Evolutionary conservation across 345 rosid species (phyloP).

Genomic region (Fremontodendron californicum): DNA sequence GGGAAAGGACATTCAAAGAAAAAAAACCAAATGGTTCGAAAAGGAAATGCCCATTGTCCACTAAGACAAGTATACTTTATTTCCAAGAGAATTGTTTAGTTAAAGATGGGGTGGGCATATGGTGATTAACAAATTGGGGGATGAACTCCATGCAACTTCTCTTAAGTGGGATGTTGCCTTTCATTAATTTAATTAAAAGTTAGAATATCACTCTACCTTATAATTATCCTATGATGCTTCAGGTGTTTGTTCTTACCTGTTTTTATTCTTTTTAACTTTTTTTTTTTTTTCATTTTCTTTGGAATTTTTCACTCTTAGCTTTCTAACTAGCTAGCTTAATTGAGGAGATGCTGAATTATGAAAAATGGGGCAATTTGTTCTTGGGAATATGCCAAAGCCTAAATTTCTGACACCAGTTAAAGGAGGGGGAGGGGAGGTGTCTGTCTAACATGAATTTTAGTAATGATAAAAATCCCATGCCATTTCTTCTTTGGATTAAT

Average conservation of each 20-base stretch:
- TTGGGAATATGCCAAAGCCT: slow-evolving; percentile 37
- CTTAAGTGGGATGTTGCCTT: slow-evolving; percentile 43
- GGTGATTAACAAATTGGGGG: slow-evolving; percentile 48
- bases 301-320: background rate
- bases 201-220: slow-evolving; percentile 21
- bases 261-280: slow-evolving; percentile 31
- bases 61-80: slow-evolving; percentile 47
- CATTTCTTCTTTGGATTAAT: background rate
- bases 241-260: slow-evolving; percentile 32
- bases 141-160: slow-evolving; percentile 64
- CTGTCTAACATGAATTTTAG: background rate
- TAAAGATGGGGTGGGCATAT: slow-evolving; percentile 34
- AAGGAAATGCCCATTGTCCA: slow-evolving; percentile 87
- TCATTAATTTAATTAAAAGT: slow-evolving; percentile 33
- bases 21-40: slow-evolving; percentile 24
- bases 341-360: slow-evolving; percentile 32
- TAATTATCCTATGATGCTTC: slow-evolving; percentile 51
- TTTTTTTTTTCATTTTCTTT: slow-evolving; percentile 9
- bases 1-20: slow-evolving; percentile 18
- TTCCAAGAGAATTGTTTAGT: slow-evolving; percentile 21
- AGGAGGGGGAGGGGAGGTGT: background rate
- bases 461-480: background rate
- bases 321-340: slow-evolving; percentile 18
- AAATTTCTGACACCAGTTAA: slow-evolving; percentile 2
- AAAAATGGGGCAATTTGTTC: slow-evolving; percentile 20